Evolutionary conservation across 805 yeast genomes (phyloP).

Genomic region (Starmera dryadoides): DNA sequence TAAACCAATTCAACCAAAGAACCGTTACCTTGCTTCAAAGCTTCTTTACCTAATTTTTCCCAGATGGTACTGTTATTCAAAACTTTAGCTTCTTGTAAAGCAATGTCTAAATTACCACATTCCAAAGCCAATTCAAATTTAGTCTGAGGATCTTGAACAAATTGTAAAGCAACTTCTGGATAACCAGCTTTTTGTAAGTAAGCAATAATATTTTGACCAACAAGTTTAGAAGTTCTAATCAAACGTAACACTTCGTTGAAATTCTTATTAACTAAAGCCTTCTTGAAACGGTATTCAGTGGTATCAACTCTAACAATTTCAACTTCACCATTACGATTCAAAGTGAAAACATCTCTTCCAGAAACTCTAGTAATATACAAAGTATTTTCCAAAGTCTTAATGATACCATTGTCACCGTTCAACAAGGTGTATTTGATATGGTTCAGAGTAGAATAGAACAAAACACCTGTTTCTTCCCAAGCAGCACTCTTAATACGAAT

Average conservation of each 20-base stretch:
- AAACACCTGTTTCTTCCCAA: slow-evolving; percentile 92
- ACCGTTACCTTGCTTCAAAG: slow-evolving; percentile 83
- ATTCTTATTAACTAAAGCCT: slow-evolving; percentile 82
- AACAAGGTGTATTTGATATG: slow-evolving; percentile 90
- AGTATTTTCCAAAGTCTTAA: slow-evolving; percentile 86
- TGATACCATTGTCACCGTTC: slow-evolving; percentile 93
- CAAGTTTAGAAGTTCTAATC: slow-evolving; percentile 82
- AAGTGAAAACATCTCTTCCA: slow-evolving; percentile 68
- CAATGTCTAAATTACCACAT: slow-evolving; percentile 82
- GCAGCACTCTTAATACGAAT: slow-evolving; percentile 95
- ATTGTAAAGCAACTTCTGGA: slow-evolving; percentile 95
- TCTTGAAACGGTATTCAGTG: slow-evolving; percentile 94
- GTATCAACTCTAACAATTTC: slow-evolving; percentile 81
- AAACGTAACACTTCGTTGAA: slow-evolving; percentile 88
- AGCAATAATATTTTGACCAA: slow-evolving; percentile 95
- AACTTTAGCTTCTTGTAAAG: slow-evolving; percentile 80
- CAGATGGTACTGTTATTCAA: slow-evolving; percentile 65
- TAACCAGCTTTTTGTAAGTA: slow-evolving; percentile 92
- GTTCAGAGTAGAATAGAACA: slow-evolving; percentile 88
- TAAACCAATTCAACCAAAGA: slow-evolving; percentile 79
- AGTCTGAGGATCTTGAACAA: slow-evolving; percentile 93
- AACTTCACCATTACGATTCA: slow-evolving; percentile 80
- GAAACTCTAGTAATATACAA: slow-evolving; percentile 69
- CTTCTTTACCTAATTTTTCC: slow-evolving; percentile 81
- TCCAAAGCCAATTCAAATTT: slow-evolving; percentile 93